Conservation (phyloP, 2,329 filamentous ascomycete genomes). For the Thermothelomyces thermophilus region DNA sequence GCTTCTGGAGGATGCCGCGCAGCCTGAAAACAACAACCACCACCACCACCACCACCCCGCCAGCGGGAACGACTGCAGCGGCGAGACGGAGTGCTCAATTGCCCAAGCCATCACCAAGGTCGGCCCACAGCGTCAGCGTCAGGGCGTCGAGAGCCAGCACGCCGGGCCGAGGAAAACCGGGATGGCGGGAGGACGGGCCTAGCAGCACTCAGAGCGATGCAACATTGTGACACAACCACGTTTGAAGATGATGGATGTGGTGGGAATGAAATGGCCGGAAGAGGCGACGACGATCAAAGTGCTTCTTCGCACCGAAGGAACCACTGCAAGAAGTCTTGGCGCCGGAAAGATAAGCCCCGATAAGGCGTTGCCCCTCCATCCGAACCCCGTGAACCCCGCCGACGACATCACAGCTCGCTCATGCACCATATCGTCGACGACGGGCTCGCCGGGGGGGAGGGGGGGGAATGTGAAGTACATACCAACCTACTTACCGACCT, state of each 20-base stretch:
- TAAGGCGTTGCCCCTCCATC: too few relatives aligned
- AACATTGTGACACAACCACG: neutral
- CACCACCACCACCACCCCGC: neutral
- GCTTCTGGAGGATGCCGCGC: constrained; percentile 14
- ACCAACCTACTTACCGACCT: too few relatives aligned
- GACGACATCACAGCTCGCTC: neutral
- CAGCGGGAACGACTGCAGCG: neutral
- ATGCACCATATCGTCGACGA: neutral
- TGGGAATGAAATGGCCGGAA: neutral
- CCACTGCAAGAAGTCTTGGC: neutral
- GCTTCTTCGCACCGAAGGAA: too few relatives aligned
- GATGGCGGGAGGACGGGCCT: neutral
- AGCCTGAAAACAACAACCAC: constrained; percentile 13
- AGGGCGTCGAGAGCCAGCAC: neutral
- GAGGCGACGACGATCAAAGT: neutral
- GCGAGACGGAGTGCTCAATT: constrained; percentile 11
- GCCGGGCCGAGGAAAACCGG: neutral
- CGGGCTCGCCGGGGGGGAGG: too few relatives aligned
- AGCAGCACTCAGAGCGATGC: neutral
- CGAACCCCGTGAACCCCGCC: neutral
- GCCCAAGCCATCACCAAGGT: constrained; percentile 6
- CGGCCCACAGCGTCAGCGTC: neutral
- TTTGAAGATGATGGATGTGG: neutral
- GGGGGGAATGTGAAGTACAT: too few relatives aligned
- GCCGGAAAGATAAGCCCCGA: neutral